Conservation (phyloP, 2,329 filamentous ascomycete genomes). For the Neocatenulostroma microsporum region DNA sequence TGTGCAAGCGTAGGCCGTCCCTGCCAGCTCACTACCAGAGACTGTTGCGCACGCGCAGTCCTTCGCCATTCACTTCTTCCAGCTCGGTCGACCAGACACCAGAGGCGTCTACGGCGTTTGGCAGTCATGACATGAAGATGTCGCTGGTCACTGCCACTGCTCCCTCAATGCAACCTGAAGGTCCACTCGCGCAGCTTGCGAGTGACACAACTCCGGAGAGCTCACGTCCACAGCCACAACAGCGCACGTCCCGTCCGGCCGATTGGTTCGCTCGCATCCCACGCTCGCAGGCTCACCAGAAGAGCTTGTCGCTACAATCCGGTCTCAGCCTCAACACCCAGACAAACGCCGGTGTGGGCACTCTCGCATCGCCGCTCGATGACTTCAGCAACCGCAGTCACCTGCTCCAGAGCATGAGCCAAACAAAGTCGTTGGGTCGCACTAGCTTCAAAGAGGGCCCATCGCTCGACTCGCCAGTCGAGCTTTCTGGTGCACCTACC, state of each 20-base stretch:
- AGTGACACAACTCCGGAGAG: slow-evolving; percentile 26
- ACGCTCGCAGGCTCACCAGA: slow-evolving; percentile 44
- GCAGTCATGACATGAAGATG: slow-evolving; percentile 44
- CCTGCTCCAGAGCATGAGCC: slow-evolving; percentile 27
- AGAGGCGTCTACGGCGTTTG: slow-evolving; percentile 32
- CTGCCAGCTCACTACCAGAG: slow-evolving; percentile 58
- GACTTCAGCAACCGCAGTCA: slow-evolving; percentile 19
- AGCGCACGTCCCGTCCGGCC: slow-evolving; percentile 24
- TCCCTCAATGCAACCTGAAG: slow-evolving; percentile 44
- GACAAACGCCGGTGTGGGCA: slow-evolving; percentile 11
- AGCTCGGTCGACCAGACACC: slow-evolving; percentile 23
- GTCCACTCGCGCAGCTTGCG: slow-evolving; percentile 41
- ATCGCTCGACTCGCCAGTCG: slow-evolving; percentile 47
- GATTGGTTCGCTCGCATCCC: slow-evolving; percentile 36
- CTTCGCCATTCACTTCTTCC: slow-evolving; percentile 47
- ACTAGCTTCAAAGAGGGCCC: slow-evolving; percentile 23
- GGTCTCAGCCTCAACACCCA: slow-evolving; percentile 33
- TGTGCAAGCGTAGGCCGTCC: slow-evolving; percentile 55
- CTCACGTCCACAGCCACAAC: slow-evolving; percentile 18
- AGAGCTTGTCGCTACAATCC: slow-evolving; percentile 44
- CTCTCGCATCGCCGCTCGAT: slow-evolving; percentile 40
- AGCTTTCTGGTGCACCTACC: slow-evolving; percentile 46
- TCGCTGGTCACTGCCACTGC: slow-evolving; percentile 47
- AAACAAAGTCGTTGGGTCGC: slow-evolving; percentile 27
- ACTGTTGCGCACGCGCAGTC: slow-evolving; percentile 52